Conservation (phyloP, 108 stramenopile species). For the Pseudonitzschia multistriata region DNA sequence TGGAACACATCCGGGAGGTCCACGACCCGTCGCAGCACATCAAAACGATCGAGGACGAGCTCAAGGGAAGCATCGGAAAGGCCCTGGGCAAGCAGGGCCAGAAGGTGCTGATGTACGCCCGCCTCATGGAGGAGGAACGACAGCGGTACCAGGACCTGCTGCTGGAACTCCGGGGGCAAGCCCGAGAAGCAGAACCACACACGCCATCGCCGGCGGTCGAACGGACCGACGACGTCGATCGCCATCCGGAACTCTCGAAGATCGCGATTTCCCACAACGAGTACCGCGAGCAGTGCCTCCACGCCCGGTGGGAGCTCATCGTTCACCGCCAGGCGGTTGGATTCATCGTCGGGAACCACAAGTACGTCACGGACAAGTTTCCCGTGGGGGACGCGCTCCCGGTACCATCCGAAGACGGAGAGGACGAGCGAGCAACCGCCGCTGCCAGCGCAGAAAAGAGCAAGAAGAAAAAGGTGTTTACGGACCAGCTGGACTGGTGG, state of each 20-base stretch:
- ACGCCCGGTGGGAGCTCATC: constrained; percentile 79
- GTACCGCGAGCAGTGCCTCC: constrained; percentile 54
- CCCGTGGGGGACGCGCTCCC: constrained; percentile 64
- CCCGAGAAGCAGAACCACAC: constrained; percentile 7
- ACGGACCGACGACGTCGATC: background rate
- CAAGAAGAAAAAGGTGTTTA: constrained; percentile 34
- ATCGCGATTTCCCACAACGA: constrained; percentile 59
- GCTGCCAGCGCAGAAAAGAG: constrained; percentile 21
- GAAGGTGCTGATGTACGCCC: constrained; percentile 52
- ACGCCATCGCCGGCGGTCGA: background rate
- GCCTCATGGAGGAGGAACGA: constrained; percentile 49
- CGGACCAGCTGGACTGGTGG: constrained; percentile 84
- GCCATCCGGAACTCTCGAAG: constrained; percentile 25
- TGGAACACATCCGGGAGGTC: constrained; percentile 63
- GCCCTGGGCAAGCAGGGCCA: constrained; percentile 76
- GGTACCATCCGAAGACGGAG: constrained; percentile 6
- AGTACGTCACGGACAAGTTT: constrained; percentile 61
- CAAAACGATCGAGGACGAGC: constrained; percentile 81
- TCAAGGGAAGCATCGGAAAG: constrained; percentile 75
- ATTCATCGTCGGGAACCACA: constrained; percentile 76
- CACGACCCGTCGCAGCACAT: constrained; percentile 74
- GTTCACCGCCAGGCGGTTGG: constrained; percentile 87
- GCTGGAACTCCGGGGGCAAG: background rate
- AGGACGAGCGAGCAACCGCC: background rate
- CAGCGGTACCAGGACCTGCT: constrained; percentile 32